Base-by-base conservation (phyloP, 140 eudicot species). In the Ambrosia hybrid region DNA sequence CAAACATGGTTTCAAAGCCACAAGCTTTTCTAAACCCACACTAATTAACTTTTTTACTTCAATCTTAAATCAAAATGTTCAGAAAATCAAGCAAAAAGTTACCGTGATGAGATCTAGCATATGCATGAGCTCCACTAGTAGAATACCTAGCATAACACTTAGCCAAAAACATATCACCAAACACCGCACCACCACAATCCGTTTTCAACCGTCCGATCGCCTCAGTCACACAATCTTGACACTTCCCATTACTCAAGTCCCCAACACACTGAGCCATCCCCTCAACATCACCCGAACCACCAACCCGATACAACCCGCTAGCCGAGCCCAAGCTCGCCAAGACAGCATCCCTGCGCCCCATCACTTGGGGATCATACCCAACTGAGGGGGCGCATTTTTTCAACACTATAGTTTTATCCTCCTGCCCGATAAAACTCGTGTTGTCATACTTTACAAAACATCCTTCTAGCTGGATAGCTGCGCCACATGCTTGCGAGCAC, bases 241-340 rank as follows among this genome's bases (percentile, higher is more conserved):
- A 94, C 85, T 90, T 85, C 1, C 92, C 87, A 52, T 5, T 72
- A 61, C 97, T 90, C 91, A 94, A 78, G 52, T 94, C 99, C 71
- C 96, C 99, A n/a, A 90, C 96, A 73, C 99, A 94, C 77, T 94
- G 96, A 51, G 96, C 97, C 85, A 94, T 83, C 11, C 94, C 99
- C 43, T 83, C 86, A 5, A 84, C 91, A 11, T 85, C 94, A 70
- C 67, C 83, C 3, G 97, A 73, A 49, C 99, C 99, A 11, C 94
- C 94, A 0, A 84, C 95, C 67, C 99, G 36, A 66, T 73, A 94
- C 30, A 79, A 9, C 77, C 97, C 95, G 1, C 87, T 81, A 5
- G 81, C 76, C 67, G 91, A 86, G n/a, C 77, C 83, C 75, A 86
- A 56, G 10, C 88, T 84, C 37, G 72, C 90, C 80, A 94, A 33